These are phyloP conservation scores for Moringa oleifera DNA, from an alignment of 345 rosid species.

Conservation along the genomic window DNA sequence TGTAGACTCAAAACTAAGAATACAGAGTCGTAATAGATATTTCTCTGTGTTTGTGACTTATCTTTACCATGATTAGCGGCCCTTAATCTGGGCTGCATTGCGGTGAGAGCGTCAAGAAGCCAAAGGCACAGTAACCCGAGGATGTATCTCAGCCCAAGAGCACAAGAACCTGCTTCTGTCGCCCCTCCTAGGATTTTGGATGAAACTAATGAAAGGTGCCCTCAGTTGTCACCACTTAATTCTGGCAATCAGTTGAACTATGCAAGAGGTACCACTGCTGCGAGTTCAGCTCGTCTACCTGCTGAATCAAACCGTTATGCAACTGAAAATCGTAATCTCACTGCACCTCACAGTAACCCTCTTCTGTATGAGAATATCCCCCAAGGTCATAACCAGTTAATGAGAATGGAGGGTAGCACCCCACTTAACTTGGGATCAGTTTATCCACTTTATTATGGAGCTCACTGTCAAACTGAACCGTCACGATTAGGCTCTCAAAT, in stretches of 20 bases:
- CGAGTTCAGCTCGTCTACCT: slow-evolving; percentile 13
- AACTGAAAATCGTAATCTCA: slow-evolving; percentile 17
- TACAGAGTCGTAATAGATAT: not conserved
- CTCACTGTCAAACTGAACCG: slow-evolving; percentile 22
- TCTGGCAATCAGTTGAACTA: slow-evolving; percentile 24
- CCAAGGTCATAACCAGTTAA: slow-evolving; percentile 17
- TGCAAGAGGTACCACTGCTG: slow-evolving; percentile 18
- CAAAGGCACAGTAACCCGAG: slow-evolving; percentile 83
- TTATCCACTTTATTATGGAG: slow-evolving; percentile 48
- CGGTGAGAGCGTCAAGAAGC: slow-evolving; percentile 94
- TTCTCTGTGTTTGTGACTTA: not conserved
- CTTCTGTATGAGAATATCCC: slow-evolving; percentile 23
- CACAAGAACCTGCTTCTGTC: slow-evolving; percentile 46
- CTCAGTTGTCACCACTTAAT: slow-evolving; percentile 16
- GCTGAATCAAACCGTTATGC: slow-evolving; percentile 20
- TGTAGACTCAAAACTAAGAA: slow-evolving; percentile 2
- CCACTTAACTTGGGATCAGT: slow-evolving; percentile 31
- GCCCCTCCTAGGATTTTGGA: slow-evolving; percentile 29
- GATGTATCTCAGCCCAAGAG: slow-evolving; percentile 68
- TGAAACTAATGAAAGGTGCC: slow-evolving; percentile 31
- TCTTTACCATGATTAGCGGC: slow-evolving; percentile 55
- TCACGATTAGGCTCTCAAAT: slow-evolving; percentile 18
- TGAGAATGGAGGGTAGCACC: slow-evolving; percentile 19
- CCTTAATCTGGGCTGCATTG: slow-evolving; percentile 85
- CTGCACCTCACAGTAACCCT: slow-evolving; percentile 28